Evolutionary conservation across 1,284 basidiomycete genomes (phyloP), one percentile per base, ranked within the genome.

Genomic region (Trichosporon sp.): DNA sequence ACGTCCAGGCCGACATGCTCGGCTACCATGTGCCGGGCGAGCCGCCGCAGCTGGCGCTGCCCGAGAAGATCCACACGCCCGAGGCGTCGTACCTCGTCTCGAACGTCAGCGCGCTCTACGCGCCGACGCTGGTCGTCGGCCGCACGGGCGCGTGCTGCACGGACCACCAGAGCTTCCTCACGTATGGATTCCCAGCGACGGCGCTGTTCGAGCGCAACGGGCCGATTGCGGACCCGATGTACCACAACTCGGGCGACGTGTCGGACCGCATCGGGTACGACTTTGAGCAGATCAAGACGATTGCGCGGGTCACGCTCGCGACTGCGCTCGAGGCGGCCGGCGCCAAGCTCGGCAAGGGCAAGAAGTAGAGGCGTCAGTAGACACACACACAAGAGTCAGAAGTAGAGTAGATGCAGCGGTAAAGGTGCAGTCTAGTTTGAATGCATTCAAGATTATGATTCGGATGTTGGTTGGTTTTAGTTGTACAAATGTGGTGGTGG

Each of bases 1-100:
- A 94, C 87, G 86, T 95, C 68, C 93, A 95, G 80, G 91, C 91
- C 0, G 93, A 95, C 76, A 95, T 95, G 92, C 86, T 92, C 62
- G 93, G 87, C 0, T 94, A 93, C 78, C 91, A 88, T 69, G 81
- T 74, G 85, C 34, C 87, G 86, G 13, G 87, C 47, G 93, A 95
- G 82, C 90, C 91, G 31, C 80, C 87, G 4, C 92, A 95, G 79
- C 86, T 95, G 7, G 92, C 90, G 32, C 86, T 94, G 51, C 92
- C 85, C 7, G 81, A 79, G 51, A 93, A 91, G 11, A 92, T 94
- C 70, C 91, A 90, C 29, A 90, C 91, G 0, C 86, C 89, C 0
- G 90, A 91, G 77, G 92, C 91, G 1, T 85, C 89, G 0, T 86
- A 90, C 72, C 86, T 95, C 32, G 87, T 95, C 3, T 85, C 87